Evolutionary conservation across 768 basidiomycete species (phyloP).

Genomic region (Trichaptum fuscoviolaceum): DNA sequence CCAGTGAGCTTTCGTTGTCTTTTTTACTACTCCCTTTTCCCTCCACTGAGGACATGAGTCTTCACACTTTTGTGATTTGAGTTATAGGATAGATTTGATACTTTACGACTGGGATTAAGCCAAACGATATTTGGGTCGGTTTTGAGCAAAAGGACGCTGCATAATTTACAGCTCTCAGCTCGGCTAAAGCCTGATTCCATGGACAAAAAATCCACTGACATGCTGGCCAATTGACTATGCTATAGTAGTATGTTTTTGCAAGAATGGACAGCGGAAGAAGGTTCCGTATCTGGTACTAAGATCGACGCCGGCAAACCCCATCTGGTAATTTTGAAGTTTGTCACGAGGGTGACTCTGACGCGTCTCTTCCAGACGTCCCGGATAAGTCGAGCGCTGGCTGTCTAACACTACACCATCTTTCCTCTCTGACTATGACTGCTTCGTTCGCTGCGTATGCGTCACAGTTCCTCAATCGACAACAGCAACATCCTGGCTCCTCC

Average conservation of each 20-base stretch:
- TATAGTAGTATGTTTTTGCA: no score
- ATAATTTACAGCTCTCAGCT: no score
- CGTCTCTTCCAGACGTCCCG: neutral
- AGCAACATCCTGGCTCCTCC: slow-evolving; percentile 41
- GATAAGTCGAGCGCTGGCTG: neutral
- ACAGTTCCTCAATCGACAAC: slow-evolving; percentile 67
- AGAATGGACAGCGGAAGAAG: neutral
- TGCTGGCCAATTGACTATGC: no score
- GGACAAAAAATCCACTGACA: no score
- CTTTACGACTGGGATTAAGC: no score
- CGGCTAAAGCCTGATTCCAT: no score
- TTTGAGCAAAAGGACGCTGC: no score
- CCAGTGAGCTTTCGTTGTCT: neutral
- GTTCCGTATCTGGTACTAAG: neutral
- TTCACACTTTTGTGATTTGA: no score
- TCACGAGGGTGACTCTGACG: neutral
- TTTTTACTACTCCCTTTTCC: neutral
- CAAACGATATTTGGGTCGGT: no score
- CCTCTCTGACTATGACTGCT: slow-evolving; percentile 40
- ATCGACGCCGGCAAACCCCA: neutral
- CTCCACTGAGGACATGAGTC: no score
- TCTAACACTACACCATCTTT: neutral
- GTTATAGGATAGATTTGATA: no score
- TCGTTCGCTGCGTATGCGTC: slow-evolving; percentile 82
- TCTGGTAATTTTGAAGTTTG: neutral